Conservation (phyloP, 345 rosid genomes). For the Moricandia moricandioides region DNA sequence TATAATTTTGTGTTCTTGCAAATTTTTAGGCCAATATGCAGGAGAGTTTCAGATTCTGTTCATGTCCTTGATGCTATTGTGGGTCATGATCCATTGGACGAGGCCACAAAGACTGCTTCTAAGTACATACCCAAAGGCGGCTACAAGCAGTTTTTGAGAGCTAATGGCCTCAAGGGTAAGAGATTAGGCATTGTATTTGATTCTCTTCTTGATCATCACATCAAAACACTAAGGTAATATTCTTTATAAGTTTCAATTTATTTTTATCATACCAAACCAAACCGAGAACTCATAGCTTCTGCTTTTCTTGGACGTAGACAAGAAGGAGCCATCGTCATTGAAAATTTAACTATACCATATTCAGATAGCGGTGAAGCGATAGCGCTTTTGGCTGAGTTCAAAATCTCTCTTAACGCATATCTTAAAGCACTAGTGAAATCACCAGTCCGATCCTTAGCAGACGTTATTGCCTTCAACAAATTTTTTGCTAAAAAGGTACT, state of each 20-base stretch:
- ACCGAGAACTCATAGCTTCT: background rate
- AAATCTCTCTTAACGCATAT: constrained; percentile 49
- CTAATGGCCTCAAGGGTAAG: constrained; percentile 55
- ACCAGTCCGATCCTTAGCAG: constrained; percentile 57
- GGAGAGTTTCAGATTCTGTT: constrained; percentile 63
- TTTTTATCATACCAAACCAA: background rate
- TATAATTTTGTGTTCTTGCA: background rate
- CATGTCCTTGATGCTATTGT: constrained; percentile 60
- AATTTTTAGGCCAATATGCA: constrained; percentile 49
- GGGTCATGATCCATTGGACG: constrained; percentile 50
- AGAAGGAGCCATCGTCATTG: constrained; percentile 50
- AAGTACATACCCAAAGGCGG: constrained; percentile 53
- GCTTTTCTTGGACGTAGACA: constrained; percentile 29
- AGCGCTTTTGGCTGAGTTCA: constrained; percentile 54
- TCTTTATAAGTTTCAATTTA: background rate
- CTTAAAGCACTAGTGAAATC: constrained; percentile 44
- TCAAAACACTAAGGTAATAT: constrained; percentile 9
- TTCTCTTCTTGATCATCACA: constrained; percentile 44
- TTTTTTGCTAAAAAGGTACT: constrained; percentile 45
- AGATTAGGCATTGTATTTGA: constrained; percentile 51
- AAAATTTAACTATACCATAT: constrained; percentile 46
- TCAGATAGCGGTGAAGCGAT: constrained; percentile 42
- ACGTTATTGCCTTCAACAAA: constrained; percentile 52
- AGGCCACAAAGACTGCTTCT: constrained; percentile 46
- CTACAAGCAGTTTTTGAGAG: constrained; percentile 52